A percentile compares a stretch with the other conserved stretches of the same genome.
phyloP scores from a whole-genome alignment of 768 basidiomycete genomes.

The Naganishia randhawae region DNA sequence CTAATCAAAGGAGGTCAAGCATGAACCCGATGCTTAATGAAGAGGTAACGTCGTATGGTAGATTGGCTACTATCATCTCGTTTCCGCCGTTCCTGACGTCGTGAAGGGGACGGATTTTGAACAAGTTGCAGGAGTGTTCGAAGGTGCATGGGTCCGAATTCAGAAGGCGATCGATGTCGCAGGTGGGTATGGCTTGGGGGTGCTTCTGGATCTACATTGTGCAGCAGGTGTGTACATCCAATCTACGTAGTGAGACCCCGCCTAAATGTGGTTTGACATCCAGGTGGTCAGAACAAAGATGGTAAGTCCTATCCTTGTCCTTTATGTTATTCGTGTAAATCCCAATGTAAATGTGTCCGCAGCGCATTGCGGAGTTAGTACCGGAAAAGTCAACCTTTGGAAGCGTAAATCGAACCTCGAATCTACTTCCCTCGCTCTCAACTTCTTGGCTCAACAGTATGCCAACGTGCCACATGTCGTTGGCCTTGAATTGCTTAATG shows the following conservation, averaged over 20 bases:
- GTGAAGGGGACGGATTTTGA: conserved; percentile 67
- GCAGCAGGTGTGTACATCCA: conserved; percentile 60
- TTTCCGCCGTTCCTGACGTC: conserved; percentile 68
- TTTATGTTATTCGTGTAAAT: neutral
- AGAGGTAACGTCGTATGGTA: conserved; percentile 16
- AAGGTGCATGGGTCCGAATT: conserved; percentile 67
- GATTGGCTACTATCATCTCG: conserved; percentile 77
- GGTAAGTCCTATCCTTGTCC: conserved; percentile 32
- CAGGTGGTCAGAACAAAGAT: conserved; percentile 49
- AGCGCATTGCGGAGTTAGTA: conserved; percentile 56
- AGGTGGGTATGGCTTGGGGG: conserved; percentile 64
- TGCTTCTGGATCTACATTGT: conserved; percentile 78
- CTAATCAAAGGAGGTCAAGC: neutral
- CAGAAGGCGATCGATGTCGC: conserved; percentile 62
- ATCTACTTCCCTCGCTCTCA: conserved; percentile 46
- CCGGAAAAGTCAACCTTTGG: conserved; percentile 50
- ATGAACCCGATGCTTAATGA: neutral
- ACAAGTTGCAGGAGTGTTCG: conserved; percentile 55
- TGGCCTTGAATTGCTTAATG: conserved; percentile 61
- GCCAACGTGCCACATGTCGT: conserved; percentile 56
- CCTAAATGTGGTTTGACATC: conserved; percentile 59
- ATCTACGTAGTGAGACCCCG: no score
- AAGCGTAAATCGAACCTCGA: conserved; percentile 39
- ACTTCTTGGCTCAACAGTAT: conserved; percentile 47
- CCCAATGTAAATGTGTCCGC: neutral